A percentile compares a stretch with the other conserved stretches of the same genome.
phyloP scores from a whole-genome alignment of 2,329 filamentous ascomycete genomes.

The Blastomyces emzantsi region DNA sequence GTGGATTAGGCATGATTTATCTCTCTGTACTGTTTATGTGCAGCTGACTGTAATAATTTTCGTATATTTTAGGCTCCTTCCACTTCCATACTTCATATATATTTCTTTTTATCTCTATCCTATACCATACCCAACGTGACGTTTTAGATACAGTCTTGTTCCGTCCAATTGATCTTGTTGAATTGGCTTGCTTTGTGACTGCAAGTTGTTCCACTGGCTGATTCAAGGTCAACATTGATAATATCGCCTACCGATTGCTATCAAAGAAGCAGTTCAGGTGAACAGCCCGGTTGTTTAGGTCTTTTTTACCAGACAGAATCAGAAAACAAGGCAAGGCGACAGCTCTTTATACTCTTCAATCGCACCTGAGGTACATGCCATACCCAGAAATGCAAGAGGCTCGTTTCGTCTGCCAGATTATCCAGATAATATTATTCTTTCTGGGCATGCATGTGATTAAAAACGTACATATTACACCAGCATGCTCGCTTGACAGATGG shows the following conservation, averaged over 20 bases:
- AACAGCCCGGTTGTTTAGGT: too few species aligned
- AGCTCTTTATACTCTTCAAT: too few species aligned
- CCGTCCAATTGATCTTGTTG: neutral
- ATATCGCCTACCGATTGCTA: neutral
- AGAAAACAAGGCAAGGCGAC: too few species aligned
- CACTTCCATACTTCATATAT: neutral
- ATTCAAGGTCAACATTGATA: neutral
- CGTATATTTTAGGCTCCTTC: neutral
- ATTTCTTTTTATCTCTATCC: neutral
- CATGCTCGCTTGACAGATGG: too few species aligned
- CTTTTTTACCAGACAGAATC: too few species aligned
- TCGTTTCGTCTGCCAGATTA: too few species aligned
- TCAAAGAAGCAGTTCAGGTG: too few species aligned
- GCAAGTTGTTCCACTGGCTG: neutral
- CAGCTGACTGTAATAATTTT: conserved; percentile 1
- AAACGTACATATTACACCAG: too few species aligned
- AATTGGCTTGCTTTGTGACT: neutral
- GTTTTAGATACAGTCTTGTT: neutral
- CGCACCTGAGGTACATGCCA: too few species aligned
- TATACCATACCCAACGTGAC: neutral
- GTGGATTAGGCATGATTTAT: conserved; percentile 30
- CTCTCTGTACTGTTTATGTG: neutral
- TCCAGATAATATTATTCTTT: too few species aligned
- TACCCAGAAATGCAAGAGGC: too few species aligned
- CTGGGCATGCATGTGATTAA: too few species aligned